Percentiles rank a stretch among this genome's conserved stretches.
phyloP scores from a whole-genome alignment of 371 early-diverging fungal species.

The Lichtheimia hyalospora region DNA sequence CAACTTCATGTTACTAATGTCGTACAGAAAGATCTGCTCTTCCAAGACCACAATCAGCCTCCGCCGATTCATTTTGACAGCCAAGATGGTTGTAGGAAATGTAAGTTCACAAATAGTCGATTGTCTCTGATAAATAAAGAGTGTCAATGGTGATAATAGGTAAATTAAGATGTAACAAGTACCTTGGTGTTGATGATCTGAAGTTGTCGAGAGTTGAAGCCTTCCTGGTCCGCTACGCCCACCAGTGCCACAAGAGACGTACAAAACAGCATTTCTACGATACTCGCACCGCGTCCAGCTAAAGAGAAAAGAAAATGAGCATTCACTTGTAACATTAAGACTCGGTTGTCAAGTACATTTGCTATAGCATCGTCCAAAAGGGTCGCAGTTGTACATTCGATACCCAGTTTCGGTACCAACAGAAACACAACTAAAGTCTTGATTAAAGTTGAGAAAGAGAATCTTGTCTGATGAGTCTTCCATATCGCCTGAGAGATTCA shows the following conservation, averaged over 20 bases:
- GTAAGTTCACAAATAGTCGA: slow-evolving; percentile 95
- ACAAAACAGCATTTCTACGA: slow-evolving; percentile 96
- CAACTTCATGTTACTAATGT: slow-evolving; percentile 95
- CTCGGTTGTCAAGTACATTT: slow-evolving; percentile 51
- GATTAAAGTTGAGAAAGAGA: slow-evolving; percentile 88
- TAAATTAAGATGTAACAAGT: neutral
- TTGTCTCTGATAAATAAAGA: slow-evolving; percentile 66
- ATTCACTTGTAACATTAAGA: neutral
- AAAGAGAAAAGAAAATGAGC: neutral
- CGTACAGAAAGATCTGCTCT: slow-evolving; percentile 89
- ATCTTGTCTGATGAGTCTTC: slow-evolving; percentile 80
- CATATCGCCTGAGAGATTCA: slow-evolving; percentile 76
- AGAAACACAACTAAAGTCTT: slow-evolving; percentile 89
- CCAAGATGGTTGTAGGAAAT: slow-evolving; percentile 87
- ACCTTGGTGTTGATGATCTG: slow-evolving; percentile 97
- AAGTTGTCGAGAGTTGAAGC: slow-evolving; percentile 85
- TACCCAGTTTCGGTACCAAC: slow-evolving; percentile 87
- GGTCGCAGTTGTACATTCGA: slow-evolving; percentile 93
- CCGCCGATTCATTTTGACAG: slow-evolving; percentile 93
- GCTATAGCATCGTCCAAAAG: slow-evolving; percentile 90
- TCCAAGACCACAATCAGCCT: slow-evolving; percentile 91
- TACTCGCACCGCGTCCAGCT: slow-evolving; percentile 85
- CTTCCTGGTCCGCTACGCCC: slow-evolving; percentile 91
- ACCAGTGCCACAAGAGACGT: slow-evolving; percentile 95
- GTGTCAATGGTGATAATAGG: neutral